Evolutionary conservation across 1,139 yeast species (phyloP), one percentile per base, ranked within the genome.

Genomic region (Hyphopichia wangnamkhiaoensis): DNA sequence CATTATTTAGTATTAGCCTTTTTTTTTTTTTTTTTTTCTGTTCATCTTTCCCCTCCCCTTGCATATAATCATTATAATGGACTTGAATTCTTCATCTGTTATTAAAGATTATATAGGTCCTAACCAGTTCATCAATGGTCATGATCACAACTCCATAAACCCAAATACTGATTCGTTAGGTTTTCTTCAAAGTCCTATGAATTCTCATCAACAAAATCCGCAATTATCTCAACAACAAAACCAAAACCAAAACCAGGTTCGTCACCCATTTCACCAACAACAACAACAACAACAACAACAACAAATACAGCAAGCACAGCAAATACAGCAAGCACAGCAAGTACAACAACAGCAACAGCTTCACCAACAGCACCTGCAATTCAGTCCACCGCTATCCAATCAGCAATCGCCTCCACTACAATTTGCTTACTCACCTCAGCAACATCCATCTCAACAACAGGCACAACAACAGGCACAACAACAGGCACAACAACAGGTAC

Each of bases 181-280:
- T 29, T 17, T 17, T 9, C 13, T 29, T 4, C 31, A 29, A 16
- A 17, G 21, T 12, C 31, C 31, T 9, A 29, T 29, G 31, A 29
- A 29, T 17, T 9, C 13, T 25, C 28, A 25, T 10, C 28, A 25
- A 8, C 28, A 25, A 25, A 29, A 29, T 29, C 18, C 9, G 24
- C 24, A 7, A 7, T 21, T 10, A 21, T 15, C 20, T 25, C 23
- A 32, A 6, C 29, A 33, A n/a, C 35, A 31, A 26, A 31, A 14
- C 12, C 38, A 36, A 14, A 17, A 28, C 27, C 38, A 36, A 26
- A n/a, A n/a, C n/a, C n/a, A n/a, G n/a, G n/a, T n/a, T n/a, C 34
- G 26, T 15, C 35, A 14, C 13, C 20, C 12, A n/a, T 31, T 15
- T n/a, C 37, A 33, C 10, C 40, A 37, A 7, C 34, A 31, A 15